Evolutionary conservation across 139 green algal species (phyloP).

Genomic region (Chlorella sp.): DNA sequence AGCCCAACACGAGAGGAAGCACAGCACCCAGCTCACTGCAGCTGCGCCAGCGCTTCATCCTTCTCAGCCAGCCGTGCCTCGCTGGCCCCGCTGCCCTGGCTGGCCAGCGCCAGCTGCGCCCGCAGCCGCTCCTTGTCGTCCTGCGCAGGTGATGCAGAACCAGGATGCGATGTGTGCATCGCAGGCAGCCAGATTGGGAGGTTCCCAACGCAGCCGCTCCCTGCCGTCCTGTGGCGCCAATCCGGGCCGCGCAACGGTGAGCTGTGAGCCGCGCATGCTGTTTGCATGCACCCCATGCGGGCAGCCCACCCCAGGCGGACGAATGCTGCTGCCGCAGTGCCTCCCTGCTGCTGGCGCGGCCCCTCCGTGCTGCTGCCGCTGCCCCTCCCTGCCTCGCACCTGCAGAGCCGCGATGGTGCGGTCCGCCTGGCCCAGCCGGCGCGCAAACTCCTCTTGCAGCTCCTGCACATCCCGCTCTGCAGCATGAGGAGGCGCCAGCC

Average conservation of each 20-base stretch:
- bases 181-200: too few relatives aligned
- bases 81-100: conserved; percentile 46
- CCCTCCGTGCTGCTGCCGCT: too few relatives aligned
- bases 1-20: too few relatives aligned
- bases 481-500: not conserved
- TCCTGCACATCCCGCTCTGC: conserved; percentile 51
- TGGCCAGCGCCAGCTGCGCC: conserved; percentile 45
- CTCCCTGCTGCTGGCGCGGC: too few relatives aligned
- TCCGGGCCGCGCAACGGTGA: too few relatives aligned
- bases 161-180: too few relatives aligned
- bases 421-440: conserved; percentile 67
- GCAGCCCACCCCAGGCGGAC: too few relatives aligned
- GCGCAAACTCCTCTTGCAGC: conserved; percentile 87
- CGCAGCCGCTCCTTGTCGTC: conserved; percentile 62
- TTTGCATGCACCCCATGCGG: too few relatives aligned
- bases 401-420: conserved; percentile 51
- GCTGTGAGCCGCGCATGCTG: too few relatives aligned
- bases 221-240: too few relatives aligned
- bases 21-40: conserved; percentile 43
- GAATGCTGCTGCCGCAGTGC: too few relatives aligned
- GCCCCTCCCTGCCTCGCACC: conserved; percentile 19
- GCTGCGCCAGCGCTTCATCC: conserved; percentile 46
- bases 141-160: conserved; percentile 46
- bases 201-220: too few relatives aligned
- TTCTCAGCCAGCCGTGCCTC: conserved; percentile 59